A percentile compares a stretch with the other conserved stretches of the same genome.
Evolutionary conservation across 352 stramenopile species (phyloP).

Genomic region (Globisporangium nodosum): DNA sequence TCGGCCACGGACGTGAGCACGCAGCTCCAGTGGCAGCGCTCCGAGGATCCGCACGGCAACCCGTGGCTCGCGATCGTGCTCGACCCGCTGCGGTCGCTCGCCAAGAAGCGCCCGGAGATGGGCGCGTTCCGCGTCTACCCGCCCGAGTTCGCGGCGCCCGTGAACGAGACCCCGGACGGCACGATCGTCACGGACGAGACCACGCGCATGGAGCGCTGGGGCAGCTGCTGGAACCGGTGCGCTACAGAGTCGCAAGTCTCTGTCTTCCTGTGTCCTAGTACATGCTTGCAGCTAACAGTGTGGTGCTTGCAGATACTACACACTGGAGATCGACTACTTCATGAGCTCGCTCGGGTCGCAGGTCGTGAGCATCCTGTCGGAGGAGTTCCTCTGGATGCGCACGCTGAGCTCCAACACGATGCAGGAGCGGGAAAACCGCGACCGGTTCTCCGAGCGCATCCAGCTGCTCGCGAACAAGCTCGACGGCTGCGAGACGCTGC

Average conservation of each 20-base stretch:
- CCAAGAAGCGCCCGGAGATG: conserved; percentile 92
- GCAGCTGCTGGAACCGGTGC: conserved; percentile 91
- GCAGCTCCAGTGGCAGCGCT: conserved; percentile 97
- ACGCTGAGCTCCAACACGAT: conserved; percentile 88
- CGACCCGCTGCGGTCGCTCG: conserved; percentile 94
- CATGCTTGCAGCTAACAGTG: conserved; percentile 1
- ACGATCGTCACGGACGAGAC: conserved; percentile 92
- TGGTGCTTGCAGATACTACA: conserved; percentile 80
- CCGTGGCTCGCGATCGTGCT: conserved; percentile 98
- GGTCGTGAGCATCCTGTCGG: conserved; percentile 91
- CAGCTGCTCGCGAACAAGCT: conserved; percentile 83
- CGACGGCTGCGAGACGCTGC: conserved; percentile 60
- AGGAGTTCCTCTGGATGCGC: conserved; percentile 92
- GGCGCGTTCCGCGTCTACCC: conserved; percentile 97
- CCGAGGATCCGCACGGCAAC: conserved; percentile 94
- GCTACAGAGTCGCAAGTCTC: too few species aligned
- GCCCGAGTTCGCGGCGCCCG: conserved; percentile 90
- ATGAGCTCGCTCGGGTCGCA: conserved; percentile 90
- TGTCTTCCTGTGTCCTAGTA: too few species aligned
- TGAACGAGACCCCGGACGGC: conserved; percentile 95
- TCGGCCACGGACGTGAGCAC: conserved; percentile 96
- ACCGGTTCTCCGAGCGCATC: conserved; percentile 88
- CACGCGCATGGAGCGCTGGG: conserved; percentile 94
- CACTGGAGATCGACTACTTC: conserved; percentile 95
- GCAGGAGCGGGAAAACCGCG: conserved; percentile 86